phyloP scores from a whole-genome alignment of 106 monocot species.

The Dioscorea zingiberensis region DNA sequence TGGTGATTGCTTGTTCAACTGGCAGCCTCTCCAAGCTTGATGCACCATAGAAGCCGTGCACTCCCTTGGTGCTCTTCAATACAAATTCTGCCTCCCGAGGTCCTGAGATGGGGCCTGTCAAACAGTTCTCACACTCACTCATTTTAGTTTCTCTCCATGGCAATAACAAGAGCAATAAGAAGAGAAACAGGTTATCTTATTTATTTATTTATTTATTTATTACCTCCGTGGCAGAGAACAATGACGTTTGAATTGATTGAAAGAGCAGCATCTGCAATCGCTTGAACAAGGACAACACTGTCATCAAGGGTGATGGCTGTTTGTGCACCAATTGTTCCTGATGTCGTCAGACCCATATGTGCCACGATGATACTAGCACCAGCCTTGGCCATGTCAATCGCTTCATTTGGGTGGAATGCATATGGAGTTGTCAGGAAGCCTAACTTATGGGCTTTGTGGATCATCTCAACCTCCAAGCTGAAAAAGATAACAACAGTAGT shows the following conservation, averaged over 20 bases:
- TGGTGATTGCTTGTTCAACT: conserved; percentile 83
- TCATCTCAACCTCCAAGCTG: conserved; percentile 98
- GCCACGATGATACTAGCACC: conserved; percentile 89
- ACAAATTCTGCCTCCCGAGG: conserved; percentile 86
- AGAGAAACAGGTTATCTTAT: neutral
- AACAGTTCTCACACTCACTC: neutral
- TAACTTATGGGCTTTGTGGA: conserved; percentile 67
- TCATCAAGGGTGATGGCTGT: conserved; percentile 71
- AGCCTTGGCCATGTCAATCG: conserved; percentile 74
- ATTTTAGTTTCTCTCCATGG: neutral
- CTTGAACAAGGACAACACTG: conserved; percentile 64
- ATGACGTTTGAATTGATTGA: conserved; percentile 67
- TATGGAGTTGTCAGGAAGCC: conserved; percentile 95
- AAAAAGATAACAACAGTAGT: neutral
- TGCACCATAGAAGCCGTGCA: conserved; percentile 97
- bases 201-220: too few relatives aligned
- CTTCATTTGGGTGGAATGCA: conserved; percentile 74
- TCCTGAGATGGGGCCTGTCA: conserved; percentile 90
- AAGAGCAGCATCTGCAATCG: conserved; percentile 86
- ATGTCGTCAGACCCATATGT: conserved; percentile 89
- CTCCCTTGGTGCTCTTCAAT: conserved; percentile 81
- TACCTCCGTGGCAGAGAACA: conserved; percentile 97
- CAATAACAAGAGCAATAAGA: neutral
- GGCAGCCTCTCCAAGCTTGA: conserved; percentile 94
- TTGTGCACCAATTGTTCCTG: conserved; percentile 88